Evolutionary conservation across 345 rosid genomes (phyloP).

Genomic region (Camelina neglecta): DNA sequence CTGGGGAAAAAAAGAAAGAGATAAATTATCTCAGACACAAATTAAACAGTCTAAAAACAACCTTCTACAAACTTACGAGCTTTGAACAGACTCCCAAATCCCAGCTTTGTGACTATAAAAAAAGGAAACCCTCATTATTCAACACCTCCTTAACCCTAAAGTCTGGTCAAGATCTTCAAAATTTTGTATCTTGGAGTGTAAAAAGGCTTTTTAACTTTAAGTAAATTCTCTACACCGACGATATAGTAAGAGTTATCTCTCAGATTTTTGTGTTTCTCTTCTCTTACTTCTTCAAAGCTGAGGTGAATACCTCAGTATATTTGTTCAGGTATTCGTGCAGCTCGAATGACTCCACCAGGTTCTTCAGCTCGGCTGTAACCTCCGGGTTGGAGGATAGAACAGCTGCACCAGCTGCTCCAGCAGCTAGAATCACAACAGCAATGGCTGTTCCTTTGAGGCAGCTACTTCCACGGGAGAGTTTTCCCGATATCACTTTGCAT

Average conservation of each 20-base stretch:
- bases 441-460: conserved; percentile 60
- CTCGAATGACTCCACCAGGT: conserved; percentile 34
- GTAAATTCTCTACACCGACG: conserved; percentile 36
- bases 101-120: conserved; percentile 16
- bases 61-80: conserved; percentile 35
- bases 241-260: conserved; percentile 38
- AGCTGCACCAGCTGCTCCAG: conserved; percentile 54
- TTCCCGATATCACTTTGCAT: conserved; percentile 56
- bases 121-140: conserved; percentile 40
- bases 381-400: conserved; percentile 43
- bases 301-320: conserved; percentile 15
- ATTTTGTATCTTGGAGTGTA: conserved; percentile 38
- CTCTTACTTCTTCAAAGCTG: conserved; percentile 38
- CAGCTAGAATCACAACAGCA: conserved; percentile 49
- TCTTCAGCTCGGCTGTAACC: conserved; percentile 38
- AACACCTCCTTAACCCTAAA: conserved; percentile 30
- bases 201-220: conserved; percentile 35
- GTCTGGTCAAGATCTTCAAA: conserved; percentile 33
- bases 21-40: conserved; percentile 30
- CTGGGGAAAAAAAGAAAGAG: background rate
- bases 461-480: conserved; percentile 52
- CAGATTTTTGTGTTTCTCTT: background rate
- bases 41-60: conserved; percentile 26
- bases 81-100: conserved; percentile 19
- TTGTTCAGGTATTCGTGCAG: conserved; percentile 32